phyloP scores from a whole-genome alignment of 306 rosid species.

The Prunus armeniaca region DNA sequence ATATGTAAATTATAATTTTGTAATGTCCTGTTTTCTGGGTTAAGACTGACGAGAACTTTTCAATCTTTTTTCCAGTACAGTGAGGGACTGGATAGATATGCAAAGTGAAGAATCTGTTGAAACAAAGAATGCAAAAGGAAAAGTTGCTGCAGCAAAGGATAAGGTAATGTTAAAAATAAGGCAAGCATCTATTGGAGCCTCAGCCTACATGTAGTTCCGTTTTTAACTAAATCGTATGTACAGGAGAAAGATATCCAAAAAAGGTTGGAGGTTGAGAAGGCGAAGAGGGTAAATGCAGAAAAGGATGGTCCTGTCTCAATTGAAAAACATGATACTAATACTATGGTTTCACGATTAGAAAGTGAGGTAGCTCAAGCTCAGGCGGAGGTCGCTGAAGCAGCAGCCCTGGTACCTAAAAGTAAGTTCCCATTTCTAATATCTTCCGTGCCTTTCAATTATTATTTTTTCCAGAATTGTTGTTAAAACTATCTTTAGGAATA shows the following conservation, averaged over 20 bases:
- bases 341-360: slow-evolving; percentile 39
- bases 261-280: slow-evolving; percentile 48
- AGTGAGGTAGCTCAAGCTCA: slow-evolving; percentile 53
- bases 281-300: slow-evolving; percentile 31
- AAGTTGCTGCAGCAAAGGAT: slow-evolving; percentile 35
- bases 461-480: neutral
- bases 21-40: neutral
- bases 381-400: slow-evolving; percentile 43
- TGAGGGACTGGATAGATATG: slow-evolving; percentile 48
- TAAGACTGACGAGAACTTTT: slow-evolving; percentile 2
- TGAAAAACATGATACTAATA: slow-evolving; percentile 33
- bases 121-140: slow-evolving; percentile 36
- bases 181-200: neutral
- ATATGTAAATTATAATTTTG: neutral
- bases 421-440: slow-evolving; percentile 20
- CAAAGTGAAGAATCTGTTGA: slow-evolving; percentile 31
- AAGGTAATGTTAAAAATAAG: slow-evolving; percentile 31
- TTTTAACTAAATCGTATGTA: neutral
- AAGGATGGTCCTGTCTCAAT: slow-evolving; percentile 29
- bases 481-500: neutral
- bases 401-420: slow-evolving; percentile 44
- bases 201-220: neutral
- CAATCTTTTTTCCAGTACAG: slow-evolving; percentile 27
- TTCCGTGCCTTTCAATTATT: neutral
- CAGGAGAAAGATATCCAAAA: slow-evolving; percentile 39